Evolutionary conservation across 1,284 basidiomycete species (phyloP).

Genomic region (Polyporus tsugae): DNA sequence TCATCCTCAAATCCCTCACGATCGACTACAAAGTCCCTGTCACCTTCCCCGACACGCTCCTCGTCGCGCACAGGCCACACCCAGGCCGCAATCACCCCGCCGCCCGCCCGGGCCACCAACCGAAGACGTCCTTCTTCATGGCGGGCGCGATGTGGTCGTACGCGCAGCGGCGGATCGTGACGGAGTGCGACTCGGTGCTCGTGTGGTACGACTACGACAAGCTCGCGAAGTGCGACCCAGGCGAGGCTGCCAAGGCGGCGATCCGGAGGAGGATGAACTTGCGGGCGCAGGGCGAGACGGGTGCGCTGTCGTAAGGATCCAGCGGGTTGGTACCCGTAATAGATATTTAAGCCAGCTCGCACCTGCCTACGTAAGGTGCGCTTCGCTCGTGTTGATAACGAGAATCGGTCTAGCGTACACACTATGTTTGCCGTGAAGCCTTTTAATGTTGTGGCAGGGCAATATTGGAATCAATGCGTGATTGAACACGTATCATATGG

Average conservation of each 20-base stretch:
- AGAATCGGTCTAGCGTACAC: too few species aligned
- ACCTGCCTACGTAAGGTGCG: background rate
- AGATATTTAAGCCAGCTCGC: background rate
- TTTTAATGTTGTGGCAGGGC: too few species aligned
- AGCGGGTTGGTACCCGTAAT: too few species aligned
- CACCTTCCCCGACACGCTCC: constrained; percentile 59
- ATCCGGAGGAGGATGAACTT: constrained; percentile 41
- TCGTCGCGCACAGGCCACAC: background rate
- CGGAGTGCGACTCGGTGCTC: constrained; percentile 66
- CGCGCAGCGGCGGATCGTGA: constrained; percentile 64
- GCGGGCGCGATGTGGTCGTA: constrained; percentile 68
- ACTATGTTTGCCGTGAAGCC: too few species aligned
- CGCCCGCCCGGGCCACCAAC: constrained; percentile 33
- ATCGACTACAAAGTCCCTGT: constrained; percentile 73
- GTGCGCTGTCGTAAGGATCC: background rate
- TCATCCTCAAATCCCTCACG: constrained; percentile 76
- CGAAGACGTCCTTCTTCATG: constrained; percentile 56
- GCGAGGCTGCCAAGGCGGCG: constrained; percentile 47
- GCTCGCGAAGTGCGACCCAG: constrained; percentile 69
- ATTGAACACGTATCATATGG: too few species aligned
- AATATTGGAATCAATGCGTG: too few species aligned
- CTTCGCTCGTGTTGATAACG: background rate
- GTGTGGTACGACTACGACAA: constrained; percentile 82
- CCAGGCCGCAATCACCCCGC: constrained; percentile 42
- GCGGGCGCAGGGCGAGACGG: background rate